Percentiles rank a stretch among this genome's conserved stretches.
phyloP scores from a whole-genome alignment of 148 eudicot species.

The Silene latifolia region DNA sequence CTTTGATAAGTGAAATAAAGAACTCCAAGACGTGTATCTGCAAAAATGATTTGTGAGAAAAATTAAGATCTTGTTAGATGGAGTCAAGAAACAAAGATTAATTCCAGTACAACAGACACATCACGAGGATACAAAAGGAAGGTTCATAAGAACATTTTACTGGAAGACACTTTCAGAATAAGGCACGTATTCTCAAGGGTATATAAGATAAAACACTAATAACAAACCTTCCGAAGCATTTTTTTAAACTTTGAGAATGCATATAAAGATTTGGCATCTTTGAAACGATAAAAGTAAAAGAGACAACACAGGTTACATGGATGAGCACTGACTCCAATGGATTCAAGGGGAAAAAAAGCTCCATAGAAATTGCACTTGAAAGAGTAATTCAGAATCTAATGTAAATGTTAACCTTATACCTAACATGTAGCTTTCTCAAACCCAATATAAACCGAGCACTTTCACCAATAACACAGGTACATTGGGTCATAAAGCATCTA shows the following conservation, averaged over 20 bases:
- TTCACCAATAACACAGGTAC: too few species aligned
- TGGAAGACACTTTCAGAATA: too few species aligned
- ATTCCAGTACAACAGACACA: neutral
- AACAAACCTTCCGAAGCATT: too few species aligned
- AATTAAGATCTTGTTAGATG: neutral
- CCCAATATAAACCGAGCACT: neutral
- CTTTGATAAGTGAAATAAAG: neutral
- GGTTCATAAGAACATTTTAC: too few species aligned
- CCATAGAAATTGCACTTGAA: neutral
- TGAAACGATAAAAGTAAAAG: neutral
- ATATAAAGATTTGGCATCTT: neutral
- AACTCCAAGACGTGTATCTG: slow-evolving; percentile 5
- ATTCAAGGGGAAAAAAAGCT: neutral
- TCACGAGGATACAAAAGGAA: neutral
- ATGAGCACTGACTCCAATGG: neutral
- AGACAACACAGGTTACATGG: neutral
- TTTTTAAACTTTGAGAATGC: too few species aligned
- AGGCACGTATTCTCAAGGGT: too few species aligned
- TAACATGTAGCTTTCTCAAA: neutral
- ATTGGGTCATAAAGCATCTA: too few species aligned
- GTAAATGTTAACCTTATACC: too few species aligned
- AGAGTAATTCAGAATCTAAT: neutral
- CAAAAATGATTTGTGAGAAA: neutral
- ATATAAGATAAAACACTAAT: too few species aligned
- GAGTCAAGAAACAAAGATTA: neutral